Evolutionary conservation across 148 eudicot species (phyloP).

Genomic region (Rhododendron simsii): DNA sequence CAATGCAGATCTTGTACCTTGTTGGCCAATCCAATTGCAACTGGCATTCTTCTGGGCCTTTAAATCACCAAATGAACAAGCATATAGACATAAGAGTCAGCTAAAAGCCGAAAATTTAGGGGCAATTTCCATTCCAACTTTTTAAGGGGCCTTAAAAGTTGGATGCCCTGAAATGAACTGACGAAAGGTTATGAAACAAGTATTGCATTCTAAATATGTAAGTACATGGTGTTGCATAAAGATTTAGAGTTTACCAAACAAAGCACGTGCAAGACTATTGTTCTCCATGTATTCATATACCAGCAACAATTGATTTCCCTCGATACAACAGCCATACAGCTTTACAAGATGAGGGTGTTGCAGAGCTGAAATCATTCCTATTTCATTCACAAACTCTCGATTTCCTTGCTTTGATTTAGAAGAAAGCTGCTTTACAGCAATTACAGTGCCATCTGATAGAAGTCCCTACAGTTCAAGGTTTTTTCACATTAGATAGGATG

Average conservation of each 20-base stretch:
- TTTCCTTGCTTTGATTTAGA: neutral
- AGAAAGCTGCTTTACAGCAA: constrained; percentile 25
- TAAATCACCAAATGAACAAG: neutral
- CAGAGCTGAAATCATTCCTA: constrained; percentile 17
- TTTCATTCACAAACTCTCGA: neutral
- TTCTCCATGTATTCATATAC: constrained; percentile 33
- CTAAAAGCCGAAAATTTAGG: neutral
- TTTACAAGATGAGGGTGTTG: constrained; percentile 38
- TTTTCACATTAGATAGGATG: neutral
- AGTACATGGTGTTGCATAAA: neutral
- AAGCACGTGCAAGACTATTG: constrained; percentile 41
- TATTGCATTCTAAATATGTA: no score
- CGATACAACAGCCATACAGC: constrained; percentile 42
- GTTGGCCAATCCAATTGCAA: constrained; percentile 35
- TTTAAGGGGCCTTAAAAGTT: neutral
- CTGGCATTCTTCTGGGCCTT: constrained; percentile 28
- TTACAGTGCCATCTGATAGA: constrained; percentile 34
- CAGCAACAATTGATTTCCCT: constrained; percentile 30
- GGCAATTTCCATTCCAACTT: neutral
- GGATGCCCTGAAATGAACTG: neutral
- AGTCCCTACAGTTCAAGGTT: constrained; percentile 25
- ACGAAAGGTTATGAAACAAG: neutral
- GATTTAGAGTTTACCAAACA: constrained; percentile 27
- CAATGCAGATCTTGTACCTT: constrained; percentile 34
- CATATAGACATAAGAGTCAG: neutral